Base-by-base conservation (phyloP, 2,329 filamentous ascomycete genomes). In the Nectriaceae sp. region DNA sequence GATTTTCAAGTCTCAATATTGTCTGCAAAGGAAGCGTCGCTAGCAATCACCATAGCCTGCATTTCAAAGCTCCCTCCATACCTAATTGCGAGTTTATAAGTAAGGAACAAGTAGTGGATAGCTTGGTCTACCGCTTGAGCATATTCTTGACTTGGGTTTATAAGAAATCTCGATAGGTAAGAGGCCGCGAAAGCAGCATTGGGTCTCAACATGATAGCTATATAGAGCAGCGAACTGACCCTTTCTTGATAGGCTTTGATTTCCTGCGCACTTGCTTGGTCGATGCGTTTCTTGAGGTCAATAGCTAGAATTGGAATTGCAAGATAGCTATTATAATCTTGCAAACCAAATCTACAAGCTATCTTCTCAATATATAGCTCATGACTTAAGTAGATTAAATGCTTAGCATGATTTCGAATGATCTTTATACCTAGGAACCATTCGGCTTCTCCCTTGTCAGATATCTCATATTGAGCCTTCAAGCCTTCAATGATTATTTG, bases 91-190 rank as follows among this genome's bases (percentile, higher is more conserved):
- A 31, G 11, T 15, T 21, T 16, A 4, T 3, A 11, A 16, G 22
- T 44, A 21, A 10, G 4, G 6, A 21, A 6, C 8, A 48, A 24
- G 37, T 48, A 48, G 20, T 10, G 19, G 4, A 48, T 13, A 3
- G 21, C 5, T 13, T 24, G 10, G 18, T 48, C 21, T 13, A 20
- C 26, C 4, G 41, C 41, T 19, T 44, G 6, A 10, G 35, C 19
- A 33, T 48, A 20, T 24, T 33, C 21, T 15, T 22, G 22, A 16
- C 41, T 26, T 44, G 35, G 41, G 36, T 48, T 48, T n/a, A 36
- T 15, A 19, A 24, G 39, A 11, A 48, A 48, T 19, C 36, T 3
- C 13, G 24, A 33, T 40, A 48, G 29, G 11, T 36, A 29, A 11
- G 21, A 22, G 5, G 21, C n/a, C 8, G 18, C 10, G 21, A 48